Evolutionary conservation across 192 early-diverging fungal genomes (phyloP), one percentile per base, ranked within the genome.

Genomic region (Gonapodya prolifera): DNA sequence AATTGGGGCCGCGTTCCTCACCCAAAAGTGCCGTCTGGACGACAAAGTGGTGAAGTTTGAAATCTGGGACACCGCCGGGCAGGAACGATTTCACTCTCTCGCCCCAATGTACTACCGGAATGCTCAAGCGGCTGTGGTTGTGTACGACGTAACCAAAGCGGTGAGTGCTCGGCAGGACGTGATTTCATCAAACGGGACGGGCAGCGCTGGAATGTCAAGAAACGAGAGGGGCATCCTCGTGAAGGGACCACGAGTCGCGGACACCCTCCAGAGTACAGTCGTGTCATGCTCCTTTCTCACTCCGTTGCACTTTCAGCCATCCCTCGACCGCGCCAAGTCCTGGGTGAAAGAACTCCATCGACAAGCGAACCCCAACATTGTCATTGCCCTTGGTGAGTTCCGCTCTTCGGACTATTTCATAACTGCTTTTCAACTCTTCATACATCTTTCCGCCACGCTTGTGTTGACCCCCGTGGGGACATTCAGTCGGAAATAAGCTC

Each of bases 301-400:
- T 30, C n/a, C 1, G 78, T 23, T 70, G 28, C 79, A 17, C n/a
- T 69, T 82, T 30, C 75, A 80, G 83, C 83, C 94, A 2, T 96
- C 96, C 17, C 85, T 99, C 73, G 93, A 95, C 74, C 93, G 91
- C 80, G 96, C 95, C 75, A 96, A 96, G 83, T 87, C 92, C 29
- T 99, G 96, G 96, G 92, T 98, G 13, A 94, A 93, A 81, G 95
- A 97, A 82, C 88, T 99, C n/a, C 93, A 97, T 85, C 91, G 94
- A 75, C 95, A 98, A 83, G 95, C 95, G 16, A 93, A 93, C 81
- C 93, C 96, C 31, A 92, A 94, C 85, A 94, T 98, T 82, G 94
- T 98, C 75, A 98, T 99, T 89, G 92, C 93, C 2, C 87, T 99
- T 35, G 94, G n/a, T n/a, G n/a, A n/a, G n/a, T n/a, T n/a, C n/a